phyloP scores from a whole-genome alignment of 2,329 filamentous ascomycete genomes.

The Nannizziopsis barbatae region DNA sequence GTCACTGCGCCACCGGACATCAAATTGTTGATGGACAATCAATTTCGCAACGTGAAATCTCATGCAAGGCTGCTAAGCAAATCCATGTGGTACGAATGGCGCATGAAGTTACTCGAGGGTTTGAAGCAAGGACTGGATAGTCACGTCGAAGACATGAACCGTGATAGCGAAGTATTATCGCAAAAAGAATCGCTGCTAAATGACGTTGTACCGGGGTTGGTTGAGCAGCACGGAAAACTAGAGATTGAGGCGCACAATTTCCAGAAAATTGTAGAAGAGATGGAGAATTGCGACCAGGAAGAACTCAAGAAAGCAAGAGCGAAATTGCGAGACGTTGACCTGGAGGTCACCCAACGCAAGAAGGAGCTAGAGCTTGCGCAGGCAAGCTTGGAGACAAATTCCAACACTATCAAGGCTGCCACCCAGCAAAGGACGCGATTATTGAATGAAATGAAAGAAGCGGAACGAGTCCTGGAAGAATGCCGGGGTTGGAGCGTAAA shows the following conservation, averaged over 20 bases:
- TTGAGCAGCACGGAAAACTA: conserved; percentile 51
- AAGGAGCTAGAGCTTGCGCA: conserved; percentile 56
- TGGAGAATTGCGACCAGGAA: conserved; percentile 57
- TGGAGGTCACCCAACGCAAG: conserved; percentile 59
- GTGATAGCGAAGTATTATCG: conserved; percentile 56
- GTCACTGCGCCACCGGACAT: conserved; percentile 73
- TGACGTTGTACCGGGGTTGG: conserved; percentile 54
- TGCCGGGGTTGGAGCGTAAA: conserved; percentile 77
- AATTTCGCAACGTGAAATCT: conserved; percentile 95
- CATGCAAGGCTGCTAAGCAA: conserved; percentile 84
- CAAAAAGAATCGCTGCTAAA: conserved; percentile 60
- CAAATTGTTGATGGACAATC: conserved; percentile 80
- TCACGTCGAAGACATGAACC: conserved; percentile 64
- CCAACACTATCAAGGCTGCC: conserved; percentile 51
- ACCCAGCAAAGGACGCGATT: conserved; percentile 58
- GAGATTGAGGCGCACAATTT: conserved; percentile 55
- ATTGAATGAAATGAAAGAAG: conserved; percentile 63
- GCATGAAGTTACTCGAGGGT: conserved; percentile 73
- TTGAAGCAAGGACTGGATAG: conserved; percentile 68
- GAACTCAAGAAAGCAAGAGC: conserved; percentile 65
- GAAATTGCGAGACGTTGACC: conserved; percentile 53
- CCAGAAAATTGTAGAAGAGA: conserved; percentile 55
- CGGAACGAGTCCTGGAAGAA: conserved; percentile 74
- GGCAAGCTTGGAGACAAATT: conserved; percentile 55
- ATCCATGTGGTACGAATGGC: conserved; percentile 97